Evolutionary conservation across 129 eudicot species (phyloP).

Genomic region (Pulicaria dysenterica): DNA sequence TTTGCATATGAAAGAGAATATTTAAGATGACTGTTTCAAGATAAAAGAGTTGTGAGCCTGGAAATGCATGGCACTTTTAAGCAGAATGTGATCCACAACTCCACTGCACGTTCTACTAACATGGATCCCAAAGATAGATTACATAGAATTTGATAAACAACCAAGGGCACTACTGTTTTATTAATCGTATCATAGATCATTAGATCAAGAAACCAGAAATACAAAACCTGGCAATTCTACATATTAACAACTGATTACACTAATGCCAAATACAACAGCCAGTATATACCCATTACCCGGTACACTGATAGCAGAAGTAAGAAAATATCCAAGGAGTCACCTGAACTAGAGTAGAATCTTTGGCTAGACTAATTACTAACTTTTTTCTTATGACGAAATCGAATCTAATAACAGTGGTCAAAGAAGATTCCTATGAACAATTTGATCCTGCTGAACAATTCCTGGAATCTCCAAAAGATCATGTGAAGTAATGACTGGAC

Average conservation of each 20-base stretch:
- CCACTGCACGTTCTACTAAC: background rate
- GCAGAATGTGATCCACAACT: background rate
- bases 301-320: background rate
- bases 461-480: too few relatives aligned
- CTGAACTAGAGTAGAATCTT: background rate
- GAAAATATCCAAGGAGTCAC: background rate
- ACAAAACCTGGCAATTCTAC: background rate
- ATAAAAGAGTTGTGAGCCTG: background rate
- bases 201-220: constrained; percentile 2
- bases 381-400: too few relatives aligned
- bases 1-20: background rate
- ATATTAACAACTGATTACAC: background rate
- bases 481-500: too few relatives aligned
- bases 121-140: background rate
- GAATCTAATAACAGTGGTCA: background rate
- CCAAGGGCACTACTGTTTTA: background rate
- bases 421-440: background rate
- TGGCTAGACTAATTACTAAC: too few relatives aligned
- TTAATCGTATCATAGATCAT: background rate
- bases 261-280: background rate
- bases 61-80: background rate
- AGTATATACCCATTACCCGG: background rate
- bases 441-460: too few relatives aligned
- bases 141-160: background rate
- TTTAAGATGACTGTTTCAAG: background rate